Conservation (phyloP, 2,329 filamentous ascomycete genomes). For the Fusarium equiseti region DNA sequence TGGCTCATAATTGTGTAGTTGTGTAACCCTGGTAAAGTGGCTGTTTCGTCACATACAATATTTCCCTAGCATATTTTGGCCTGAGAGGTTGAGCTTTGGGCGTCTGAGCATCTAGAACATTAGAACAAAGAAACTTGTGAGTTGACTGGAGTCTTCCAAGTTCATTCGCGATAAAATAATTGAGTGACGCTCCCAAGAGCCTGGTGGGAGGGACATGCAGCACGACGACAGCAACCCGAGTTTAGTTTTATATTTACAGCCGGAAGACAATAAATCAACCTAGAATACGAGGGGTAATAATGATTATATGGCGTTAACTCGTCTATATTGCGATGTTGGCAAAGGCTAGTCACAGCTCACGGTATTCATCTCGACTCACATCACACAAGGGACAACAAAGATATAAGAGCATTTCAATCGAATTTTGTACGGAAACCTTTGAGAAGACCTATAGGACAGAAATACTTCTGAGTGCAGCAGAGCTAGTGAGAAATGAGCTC, state of each 20-base stretch:
- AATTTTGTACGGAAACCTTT: slow-evolving; percentile 50
- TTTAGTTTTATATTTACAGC: background rate
- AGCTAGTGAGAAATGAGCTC: slow-evolving; percentile 46
- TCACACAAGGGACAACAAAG: background rate
- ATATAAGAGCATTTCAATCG: slow-evolving; percentile 46
- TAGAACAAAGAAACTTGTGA: background rate
- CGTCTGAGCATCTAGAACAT: background rate
- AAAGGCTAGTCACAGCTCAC: too few relatives aligned
- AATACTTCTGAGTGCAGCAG: slow-evolving; percentile 46
- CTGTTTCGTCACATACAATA: slow-evolving; percentile 15
- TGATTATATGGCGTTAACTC: background rate
- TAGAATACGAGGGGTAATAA: background rate
- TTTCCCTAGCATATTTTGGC: background rate
- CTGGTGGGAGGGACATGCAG: background rate
- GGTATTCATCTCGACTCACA: background rate
- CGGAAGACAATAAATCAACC: background rate
- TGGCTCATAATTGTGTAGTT: background rate
- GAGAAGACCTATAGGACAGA: slow-evolving; percentile 50
- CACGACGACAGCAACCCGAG: too few relatives aligned
- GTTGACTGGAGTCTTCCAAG: too few relatives aligned
- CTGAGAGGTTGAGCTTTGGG: background rate
- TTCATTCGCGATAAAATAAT: background rate
- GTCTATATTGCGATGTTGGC: too few relatives aligned
- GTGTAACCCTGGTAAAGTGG: background rate
- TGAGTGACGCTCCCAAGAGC: background rate